Conservation (phyloP, 495 filamentous ascomycete species). For the Hypomontagnella submonticulosa region DNA sequence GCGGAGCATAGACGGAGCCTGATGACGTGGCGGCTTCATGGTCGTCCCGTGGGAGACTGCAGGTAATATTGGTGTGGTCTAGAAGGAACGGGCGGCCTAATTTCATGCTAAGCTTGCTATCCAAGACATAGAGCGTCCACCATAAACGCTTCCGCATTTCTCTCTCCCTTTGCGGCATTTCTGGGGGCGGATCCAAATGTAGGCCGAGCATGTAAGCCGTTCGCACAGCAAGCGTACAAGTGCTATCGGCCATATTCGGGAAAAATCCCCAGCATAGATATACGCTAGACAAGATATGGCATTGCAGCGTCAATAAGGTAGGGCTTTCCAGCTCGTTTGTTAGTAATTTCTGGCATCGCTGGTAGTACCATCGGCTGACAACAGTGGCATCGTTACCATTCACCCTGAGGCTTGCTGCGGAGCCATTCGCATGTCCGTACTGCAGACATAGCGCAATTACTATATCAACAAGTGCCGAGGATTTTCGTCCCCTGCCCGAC, state of each 20-base stretch:
- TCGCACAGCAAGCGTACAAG: slow-evolving; percentile 53
- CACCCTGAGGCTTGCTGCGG: slow-evolving; percentile 13
- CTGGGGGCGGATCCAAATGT: slow-evolving; percentile 55
- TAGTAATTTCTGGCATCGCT: slow-evolving; percentile 57
- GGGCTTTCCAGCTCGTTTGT: slow-evolving; percentile 59
- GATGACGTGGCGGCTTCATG: slow-evolving; percentile 46
- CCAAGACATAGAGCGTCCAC: slow-evolving; percentile 61
- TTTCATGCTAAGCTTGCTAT: slow-evolving; percentile 59
- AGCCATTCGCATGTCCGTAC: slow-evolving; percentile 37
- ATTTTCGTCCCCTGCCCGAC: slow-evolving; percentile 47
- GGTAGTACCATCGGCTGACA: slow-evolving; percentile 56
- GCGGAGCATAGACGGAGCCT: slow-evolving; percentile 50
- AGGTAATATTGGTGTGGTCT: slow-evolving; percentile 47
- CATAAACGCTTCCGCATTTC: slow-evolving; percentile 59
- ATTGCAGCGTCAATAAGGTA: slow-evolving; percentile 60
- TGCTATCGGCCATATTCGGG: slow-evolving; percentile 58
- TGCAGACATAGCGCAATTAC: slow-evolving; percentile 65
- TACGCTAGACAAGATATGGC: slow-evolving; percentile 57
- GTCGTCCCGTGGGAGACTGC: slow-evolving; percentile 50
- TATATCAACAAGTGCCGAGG: slow-evolving; percentile 64
- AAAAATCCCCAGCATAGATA: slow-evolving; percentile 61
- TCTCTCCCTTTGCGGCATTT: slow-evolving; percentile 47
- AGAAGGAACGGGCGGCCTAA: slow-evolving; percentile 59
- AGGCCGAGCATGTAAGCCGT: slow-evolving; percentile 62
- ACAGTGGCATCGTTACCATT: slow-evolving; percentile 51